Base-by-base conservation (phyloP, 768 basidiomycete genomes). In the Boletus edulis region DNA sequence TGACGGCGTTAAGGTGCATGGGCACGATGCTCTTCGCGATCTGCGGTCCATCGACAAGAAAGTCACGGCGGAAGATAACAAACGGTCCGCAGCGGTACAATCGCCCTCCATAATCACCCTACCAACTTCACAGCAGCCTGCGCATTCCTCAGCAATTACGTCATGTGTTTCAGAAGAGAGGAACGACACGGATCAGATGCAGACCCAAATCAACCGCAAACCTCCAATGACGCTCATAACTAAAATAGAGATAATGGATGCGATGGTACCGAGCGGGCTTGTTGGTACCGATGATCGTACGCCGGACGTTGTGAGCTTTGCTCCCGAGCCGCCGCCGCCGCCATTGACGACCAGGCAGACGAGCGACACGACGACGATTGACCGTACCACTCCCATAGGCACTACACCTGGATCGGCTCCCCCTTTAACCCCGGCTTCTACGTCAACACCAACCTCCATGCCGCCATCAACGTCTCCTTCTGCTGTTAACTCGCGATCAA, bases 261-360 rank as follows among this genome's bases (percentile, higher is more conserved):
- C 31, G 15, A 31, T 56, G 20, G 46, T 71, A 31, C 63, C 57
- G 8, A 66, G 44, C 46, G 70, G 54, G 15, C 55, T 55, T 41
- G 46, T 54, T 46, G 54, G 49, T 13, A 32, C 46, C 4, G 59
- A 71, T 50, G 66, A 62, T 29, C 48, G 46, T 51, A 39, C 27
- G 47, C 61, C 62, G 48, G 59, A 62, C 54, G 58, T 54, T 59
- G 63, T 62, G 62, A 63, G 58, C 63, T 56, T 59, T 42, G 68
- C 68, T 45, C 63, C 70, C 64, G 66, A 69, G 10, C 70, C 69
- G 43, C 68, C 64, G 50, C 70, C 67, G 5, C 67, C 67, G 39
- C 67, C 68, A 67, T 71, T 68, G 59, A 60, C 52, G 46, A 61
- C 39, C 54, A 60, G 58, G 49, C 61, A 61, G 60, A 44, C 55